Base-by-base conservation (phyloP, 768 basidiomycete species). In the Clathrus columnatus region DNA sequence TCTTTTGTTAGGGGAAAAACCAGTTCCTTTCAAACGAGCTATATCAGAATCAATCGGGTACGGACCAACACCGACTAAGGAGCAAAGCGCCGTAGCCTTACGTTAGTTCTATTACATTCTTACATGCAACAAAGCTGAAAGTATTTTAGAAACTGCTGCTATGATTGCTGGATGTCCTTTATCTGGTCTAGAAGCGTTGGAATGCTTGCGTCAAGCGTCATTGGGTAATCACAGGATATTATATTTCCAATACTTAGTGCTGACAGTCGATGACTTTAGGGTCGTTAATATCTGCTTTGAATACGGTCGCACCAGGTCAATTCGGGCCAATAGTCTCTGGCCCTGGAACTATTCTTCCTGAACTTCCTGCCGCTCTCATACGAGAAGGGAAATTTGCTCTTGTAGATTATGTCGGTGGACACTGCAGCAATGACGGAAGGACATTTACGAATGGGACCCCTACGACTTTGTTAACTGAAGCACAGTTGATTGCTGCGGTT, bases 1-100 rank as follows among this genome's bases (percentile, higher is more conserved):
- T 20, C 45, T 30, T 23, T 10, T 20, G 18, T 66, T 24, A 61
- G 71, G 70, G n/a, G 61, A 63, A 1, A 69, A 67, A 54, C 63
- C 66, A 5, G 59, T 66, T 2, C 73, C 73, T 0, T 75, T 76
- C 62, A 68, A 68, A 41, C 63, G 71, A 27, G 73, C 68, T 0
- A 66, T 70, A n/a, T 69, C 73, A 5, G 72, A 75, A 54, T 74
- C 73, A 7, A 75, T 75, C 46, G 74, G 74, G 5, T 73, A 68
- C 51, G 72, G 72, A 18, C 72, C 72, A 2, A 72, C 68, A 0
- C 56, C 62, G 10, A 69, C 63, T 11, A 57, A 61, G n/a, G 60
- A 36, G 17, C 61, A 69, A 47, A 62, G 62, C 2, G 67, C 73
- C 29, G 61, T 58, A 4, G 60, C 61, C 20, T 73, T 74, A 45